Percentiles rank a stretch among this genome's conserved stretches.
Evolutionary conservation across 2,329 filamentous ascomycete species (phyloP).

Genomic region (Amphichorda felina): DNA sequence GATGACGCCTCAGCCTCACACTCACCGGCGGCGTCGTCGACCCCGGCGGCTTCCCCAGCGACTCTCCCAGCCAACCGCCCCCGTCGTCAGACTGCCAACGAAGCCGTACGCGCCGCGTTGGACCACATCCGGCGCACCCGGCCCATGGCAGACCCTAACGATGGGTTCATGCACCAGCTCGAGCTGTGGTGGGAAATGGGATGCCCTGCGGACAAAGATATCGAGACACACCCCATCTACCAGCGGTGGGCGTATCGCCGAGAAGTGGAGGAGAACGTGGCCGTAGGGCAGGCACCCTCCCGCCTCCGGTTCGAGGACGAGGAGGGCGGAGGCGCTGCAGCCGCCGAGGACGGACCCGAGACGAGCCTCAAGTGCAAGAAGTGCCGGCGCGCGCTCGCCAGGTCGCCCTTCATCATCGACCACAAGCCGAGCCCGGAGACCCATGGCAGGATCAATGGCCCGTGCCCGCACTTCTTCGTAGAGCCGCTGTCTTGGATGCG

Average conservation of each 20-base stretch:
- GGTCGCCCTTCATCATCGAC: slow-evolving; percentile 48
- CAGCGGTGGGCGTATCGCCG: slow-evolving; percentile 55
- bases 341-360: slow-evolving; percentile 4
- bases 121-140: slow-evolving; percentile 57
- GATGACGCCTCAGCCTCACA: neutral
- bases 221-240: slow-evolving; percentile 62
- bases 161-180: slow-evolving; percentile 83
- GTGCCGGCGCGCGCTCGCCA: slow-evolving; percentile 59
- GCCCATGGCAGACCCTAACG: slow-evolving; percentile 76
- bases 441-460: slow-evolving; percentile 7
- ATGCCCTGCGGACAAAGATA: slow-evolving; percentile 48
- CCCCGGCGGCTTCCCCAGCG: too few species aligned
- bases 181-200: slow-evolving; percentile 81
- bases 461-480: slow-evolving; percentile 79
- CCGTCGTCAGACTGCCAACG: slow-evolving; percentile 22
- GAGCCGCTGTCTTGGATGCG: slow-evolving; percentile 96
- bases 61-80: slow-evolving; percentile 8
- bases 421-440: slow-evolving; percentile 33
- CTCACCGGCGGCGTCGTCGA: neutral
- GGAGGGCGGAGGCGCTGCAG: slow-evolving; percentile 26
- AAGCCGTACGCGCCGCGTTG: slow-evolving; percentile 51
- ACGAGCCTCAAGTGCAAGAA: slow-evolving; percentile 68
- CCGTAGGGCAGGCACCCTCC: slow-evolving; percentile 68
- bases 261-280: slow-evolving; percentile 45
- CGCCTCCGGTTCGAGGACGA: slow-evolving; percentile 77